Conservation (phyloP, 2,329 filamentous ascomycete species). For the Penicillium expansum region DNA sequence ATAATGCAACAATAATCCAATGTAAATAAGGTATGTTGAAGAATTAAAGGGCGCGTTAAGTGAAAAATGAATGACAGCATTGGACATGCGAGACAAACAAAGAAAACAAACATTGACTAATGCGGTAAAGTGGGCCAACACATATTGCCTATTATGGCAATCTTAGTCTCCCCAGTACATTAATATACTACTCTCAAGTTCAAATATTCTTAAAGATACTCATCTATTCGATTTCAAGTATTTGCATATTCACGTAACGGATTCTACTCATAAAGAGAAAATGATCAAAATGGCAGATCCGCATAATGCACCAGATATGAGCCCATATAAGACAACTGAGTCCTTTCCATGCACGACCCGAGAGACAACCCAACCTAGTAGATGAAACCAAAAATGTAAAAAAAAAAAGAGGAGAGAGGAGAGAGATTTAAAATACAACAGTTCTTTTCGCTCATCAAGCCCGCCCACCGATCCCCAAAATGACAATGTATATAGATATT, state of each 20-base stretch:
- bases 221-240: background rate
- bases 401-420: conserved; percentile 32
- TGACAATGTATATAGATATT: conserved; percentile 24
- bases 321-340: conserved; percentile 35
- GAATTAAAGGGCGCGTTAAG: conserved; percentile 10
- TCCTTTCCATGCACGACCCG: conserved; percentile 34
- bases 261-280: conserved; percentile 10
- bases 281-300: conserved; percentile 20
- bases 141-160: conserved; percentile 1
- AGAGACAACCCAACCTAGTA: conserved; percentile 25
- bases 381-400: conserved; percentile 19
- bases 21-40: conserved; percentile 7
- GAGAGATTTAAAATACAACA: conserved; percentile 35
- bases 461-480: conserved; percentile 23
- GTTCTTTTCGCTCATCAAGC: conserved; percentile 32
- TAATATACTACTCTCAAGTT: background rate
- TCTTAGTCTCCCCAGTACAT: background rate
- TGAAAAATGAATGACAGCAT: conserved; percentile 2
- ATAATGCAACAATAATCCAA: conserved; percentile 1
- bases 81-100: conserved; percentile 12
- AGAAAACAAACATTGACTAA: conserved; percentile 30
- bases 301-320: conserved; percentile 27
- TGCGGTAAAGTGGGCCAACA: conserved; percentile 19
- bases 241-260: background rate
- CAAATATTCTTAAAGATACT: background rate